Percentiles rank a stretch among this genome's conserved stretches.
Conservation (phyloP, 78 protist genomes). For the Anaeramoeba ignava region DNA sequence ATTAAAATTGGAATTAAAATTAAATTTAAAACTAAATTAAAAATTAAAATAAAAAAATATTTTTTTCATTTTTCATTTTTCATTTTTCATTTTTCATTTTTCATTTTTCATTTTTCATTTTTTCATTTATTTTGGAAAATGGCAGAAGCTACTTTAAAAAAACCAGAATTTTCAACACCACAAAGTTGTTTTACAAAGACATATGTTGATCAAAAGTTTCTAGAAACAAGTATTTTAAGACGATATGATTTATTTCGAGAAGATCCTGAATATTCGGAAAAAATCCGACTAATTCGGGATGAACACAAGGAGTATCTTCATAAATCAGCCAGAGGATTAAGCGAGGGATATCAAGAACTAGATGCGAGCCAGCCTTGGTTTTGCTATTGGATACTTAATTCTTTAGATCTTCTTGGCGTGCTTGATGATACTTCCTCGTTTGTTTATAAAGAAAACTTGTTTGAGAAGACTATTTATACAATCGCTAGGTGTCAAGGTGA, state of each 20-base stretch:
- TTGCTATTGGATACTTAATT: conserved; percentile 69
- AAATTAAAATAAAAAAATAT: too few relatives aligned
- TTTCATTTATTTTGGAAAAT: too few relatives aligned
- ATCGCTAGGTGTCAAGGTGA: conserved; percentile 30
- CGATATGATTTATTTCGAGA: not conserved
- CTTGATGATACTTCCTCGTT: not conserved
- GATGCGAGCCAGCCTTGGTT: conserved; percentile 58
- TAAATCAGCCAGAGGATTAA: not conserved
- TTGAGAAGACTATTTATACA: not conserved
- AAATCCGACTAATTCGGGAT: not conserved
- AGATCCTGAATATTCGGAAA: not conserved
- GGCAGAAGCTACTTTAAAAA: too few relatives aligned
- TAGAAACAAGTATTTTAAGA: not conserved
- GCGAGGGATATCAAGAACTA: not conserved
- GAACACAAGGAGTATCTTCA: not conserved
- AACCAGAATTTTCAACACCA: not conserved
- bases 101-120: too few relatives aligned
- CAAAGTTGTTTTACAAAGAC: not conserved
- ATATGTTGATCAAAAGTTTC: not conserved
- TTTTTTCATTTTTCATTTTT: too few relatives aligned
- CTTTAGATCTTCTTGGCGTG: conserved; percentile 51
- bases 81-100: too few relatives aligned
- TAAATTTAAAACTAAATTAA: too few relatives aligned
- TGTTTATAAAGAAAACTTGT: not conserved
- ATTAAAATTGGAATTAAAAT: too few relatives aligned